Percentiles rank a stretch among this genome's conserved stretches.
These are phyloP conservation scores for Penicillium crustosum DNA, from an alignment of 2,329 filamentous ascomycete species.

Conservation along the genomic window DNA sequence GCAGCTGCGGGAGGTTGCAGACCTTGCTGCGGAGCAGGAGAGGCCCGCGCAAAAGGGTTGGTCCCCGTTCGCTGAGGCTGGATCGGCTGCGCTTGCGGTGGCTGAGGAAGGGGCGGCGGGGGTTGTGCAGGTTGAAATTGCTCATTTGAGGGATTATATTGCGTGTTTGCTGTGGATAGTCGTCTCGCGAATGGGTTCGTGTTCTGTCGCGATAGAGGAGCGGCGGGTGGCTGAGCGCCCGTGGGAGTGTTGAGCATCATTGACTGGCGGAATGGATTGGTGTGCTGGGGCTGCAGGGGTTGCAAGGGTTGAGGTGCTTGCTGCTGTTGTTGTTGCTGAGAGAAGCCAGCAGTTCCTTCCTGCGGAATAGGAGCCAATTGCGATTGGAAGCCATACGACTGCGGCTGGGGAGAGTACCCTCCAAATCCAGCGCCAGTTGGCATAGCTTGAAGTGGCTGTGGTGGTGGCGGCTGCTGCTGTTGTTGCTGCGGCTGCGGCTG, in stretches of 20 bases:
- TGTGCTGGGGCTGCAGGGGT: slow-evolving; percentile 51
- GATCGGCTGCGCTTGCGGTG: slow-evolving; percentile 41
- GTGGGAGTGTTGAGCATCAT: slow-evolving; percentile 63
- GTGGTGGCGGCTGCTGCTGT: slow-evolving; percentile 33
- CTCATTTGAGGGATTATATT: slow-evolving; percentile 27
- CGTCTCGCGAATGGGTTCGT: slow-evolving; percentile 86
- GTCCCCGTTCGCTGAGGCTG: slow-evolving; percentile 65
- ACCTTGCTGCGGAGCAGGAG: slow-evolving; percentile 36
- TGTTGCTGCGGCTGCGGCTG: slow-evolving; percentile 27
- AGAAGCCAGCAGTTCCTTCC: slow-evolving; percentile 49
- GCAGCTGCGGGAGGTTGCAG: slow-evolving; percentile 35
- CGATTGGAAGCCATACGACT: slow-evolving; percentile 52
- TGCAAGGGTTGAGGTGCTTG: slow-evolving; percentile 36
- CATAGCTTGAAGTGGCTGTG: slow-evolving; percentile 57
- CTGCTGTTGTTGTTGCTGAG: slow-evolving; percentile 32
- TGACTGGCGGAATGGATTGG: slow-evolving; percentile 92
- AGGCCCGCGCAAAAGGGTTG: slow-evolving; percentile 66
- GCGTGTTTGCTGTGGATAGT: slow-evolving; percentile 36
- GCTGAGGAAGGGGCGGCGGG: slow-evolving; percentile 40
- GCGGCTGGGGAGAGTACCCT: slow-evolving; percentile 71
- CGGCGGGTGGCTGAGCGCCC: slow-evolving; percentile 49
- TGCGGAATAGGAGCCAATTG: slow-evolving; percentile 50
- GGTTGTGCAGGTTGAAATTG: slow-evolving; percentile 25
- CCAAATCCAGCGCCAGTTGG: slow-evolving; percentile 80
- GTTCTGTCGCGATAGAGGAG: slow-evolving; percentile 60